These are phyloP conservation scores for Fusarium anguioides DNA, from an alignment of 2,329 filamentous ascomycete species.

Conservation along the genomic window DNA sequence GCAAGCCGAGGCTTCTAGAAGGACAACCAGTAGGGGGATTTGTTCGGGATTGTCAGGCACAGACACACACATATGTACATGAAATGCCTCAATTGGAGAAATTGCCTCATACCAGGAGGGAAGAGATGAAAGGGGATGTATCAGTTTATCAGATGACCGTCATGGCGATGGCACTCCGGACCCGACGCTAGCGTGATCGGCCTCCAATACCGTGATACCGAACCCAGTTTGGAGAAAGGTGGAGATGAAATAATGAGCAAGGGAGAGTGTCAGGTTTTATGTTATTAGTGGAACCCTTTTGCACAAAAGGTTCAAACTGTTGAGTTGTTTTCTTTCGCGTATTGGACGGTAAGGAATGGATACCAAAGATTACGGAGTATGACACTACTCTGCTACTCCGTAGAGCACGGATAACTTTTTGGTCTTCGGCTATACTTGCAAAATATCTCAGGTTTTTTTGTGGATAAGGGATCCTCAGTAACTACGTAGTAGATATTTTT, in stretches of 20 bases:
- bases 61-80: background rate
- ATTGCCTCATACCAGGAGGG: background rate
- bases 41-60: slow-evolving; percentile 2
- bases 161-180: background rate
- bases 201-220: slow-evolving; percentile 22
- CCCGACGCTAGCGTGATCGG: slow-evolving; percentile 27
- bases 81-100: background rate
- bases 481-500: too few species aligned
- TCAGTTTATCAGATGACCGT: background rate
- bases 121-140: background rate
- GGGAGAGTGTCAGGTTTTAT: background rate
- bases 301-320: background rate
- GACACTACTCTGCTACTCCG: too few species aligned
- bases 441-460: background rate
- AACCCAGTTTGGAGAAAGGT: too few species aligned
- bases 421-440: slow-evolving; percentile 1
- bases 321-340: background rate
- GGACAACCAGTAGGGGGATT: background rate
- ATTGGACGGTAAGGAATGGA: background rate
- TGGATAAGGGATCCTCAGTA: background rate
- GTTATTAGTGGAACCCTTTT: slow-evolving; percentile 8
- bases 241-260: slow-evolving; percentile 4
- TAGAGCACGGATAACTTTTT: background rate
- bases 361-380: background rate
- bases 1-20: slow-evolving; percentile 11